Percentiles rank a stretch among this genome's conserved stretches.
Conservation (phyloP, 257 asterid genomes). For the Avicennia marina region DNA sequence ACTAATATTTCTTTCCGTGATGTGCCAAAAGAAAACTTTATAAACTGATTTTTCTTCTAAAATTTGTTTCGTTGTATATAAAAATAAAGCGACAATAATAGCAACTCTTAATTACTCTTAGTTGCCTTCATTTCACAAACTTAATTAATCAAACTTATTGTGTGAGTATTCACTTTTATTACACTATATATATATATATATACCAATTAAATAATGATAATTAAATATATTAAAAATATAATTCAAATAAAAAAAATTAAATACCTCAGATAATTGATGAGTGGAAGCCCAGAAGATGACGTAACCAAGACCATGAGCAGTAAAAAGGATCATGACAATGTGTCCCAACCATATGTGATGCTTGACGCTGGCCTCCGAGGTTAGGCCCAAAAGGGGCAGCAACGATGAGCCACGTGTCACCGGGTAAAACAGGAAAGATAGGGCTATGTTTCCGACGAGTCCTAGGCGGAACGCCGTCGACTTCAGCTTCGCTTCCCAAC, state of each 20-base stretch:
- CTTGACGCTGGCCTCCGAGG: slow-evolving; percentile 75
- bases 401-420: slow-evolving; percentile 84
- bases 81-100: too few species aligned
- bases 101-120: too few species aligned
- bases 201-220: too few species aligned
- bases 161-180: too few species aligned
- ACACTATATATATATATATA: too few species aligned
- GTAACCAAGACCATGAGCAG: slow-evolving; percentile 67
- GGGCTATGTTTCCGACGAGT: slow-evolving; percentile 53
- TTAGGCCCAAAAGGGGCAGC: slow-evolving; percentile 56
- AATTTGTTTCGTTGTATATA: too few species aligned
- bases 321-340: slow-evolving; percentile 54
- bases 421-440: slow-evolving; percentile 71
- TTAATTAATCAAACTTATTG: too few species aligned
- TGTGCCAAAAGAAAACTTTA: too few species aligned
- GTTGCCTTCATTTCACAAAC: too few species aligned
- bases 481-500: slow-evolving; percentile 73
- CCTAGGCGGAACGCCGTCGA: slow-evolving; percentile 50
- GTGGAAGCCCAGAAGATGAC: slow-evolving; percentile 49
- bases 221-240: neutral
- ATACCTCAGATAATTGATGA: slow-evolving; percentile 45
- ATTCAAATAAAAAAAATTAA: neutral
- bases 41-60: too few species aligned
- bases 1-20: too few species aligned
- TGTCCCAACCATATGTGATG: slow-evolving; percentile 93